phyloP scores from a whole-genome alignment of 2,329 filamentous ascomycete genomes.

The Paramyrothecium sp. region DNA sequence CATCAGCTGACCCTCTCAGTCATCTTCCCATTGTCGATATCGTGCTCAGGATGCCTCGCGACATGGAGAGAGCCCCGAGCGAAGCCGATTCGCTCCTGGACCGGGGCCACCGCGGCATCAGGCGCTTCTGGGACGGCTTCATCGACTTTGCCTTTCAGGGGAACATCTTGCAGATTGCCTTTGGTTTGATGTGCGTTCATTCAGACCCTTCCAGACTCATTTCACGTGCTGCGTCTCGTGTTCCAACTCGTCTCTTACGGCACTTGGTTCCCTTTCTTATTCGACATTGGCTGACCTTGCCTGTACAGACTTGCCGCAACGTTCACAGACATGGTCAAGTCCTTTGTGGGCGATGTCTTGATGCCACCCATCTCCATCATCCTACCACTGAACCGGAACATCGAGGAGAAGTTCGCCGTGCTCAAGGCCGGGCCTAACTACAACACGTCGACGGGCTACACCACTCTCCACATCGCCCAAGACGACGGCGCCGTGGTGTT shows the following conservation, averaged over 20 bases:
- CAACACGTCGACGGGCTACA: conserved; percentile 56
- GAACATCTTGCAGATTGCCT: conserved; percentile 73
- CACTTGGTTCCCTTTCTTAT: not conserved
- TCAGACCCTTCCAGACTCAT: not conserved
- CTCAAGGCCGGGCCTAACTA: conserved; percentile 57
- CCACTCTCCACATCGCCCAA: conserved; percentile 66
- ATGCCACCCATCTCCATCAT: conserved; percentile 69
- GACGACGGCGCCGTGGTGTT: conserved; percentile 71
- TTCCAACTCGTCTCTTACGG: too few species aligned
- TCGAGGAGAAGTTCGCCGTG: conserved; percentile 73
- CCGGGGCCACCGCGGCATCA: conserved; percentile 44
- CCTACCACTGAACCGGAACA: conserved; percentile 67
- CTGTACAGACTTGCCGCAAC: conserved; percentile 60
- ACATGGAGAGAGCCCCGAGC: conserved; percentile 32
- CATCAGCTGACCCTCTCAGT: too few species aligned
- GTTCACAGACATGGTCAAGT: conserved; percentile 70
- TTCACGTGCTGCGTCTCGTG: too few species aligned
- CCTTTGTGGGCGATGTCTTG: conserved; percentile 68
- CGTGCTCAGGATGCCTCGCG: conserved; percentile 24
- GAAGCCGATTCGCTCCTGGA: conserved; percentile 41
- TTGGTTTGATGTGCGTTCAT: conserved; percentile 65
- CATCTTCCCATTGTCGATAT: too few species aligned
- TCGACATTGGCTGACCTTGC: conserved; percentile 4
- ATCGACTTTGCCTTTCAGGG: conserved; percentile 72
- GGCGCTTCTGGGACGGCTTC: conserved; percentile 60